Evolutionary conservation across 495 filamentous ascomycete species (phyloP).

Genomic region (Xylaria bambusicola): DNA sequence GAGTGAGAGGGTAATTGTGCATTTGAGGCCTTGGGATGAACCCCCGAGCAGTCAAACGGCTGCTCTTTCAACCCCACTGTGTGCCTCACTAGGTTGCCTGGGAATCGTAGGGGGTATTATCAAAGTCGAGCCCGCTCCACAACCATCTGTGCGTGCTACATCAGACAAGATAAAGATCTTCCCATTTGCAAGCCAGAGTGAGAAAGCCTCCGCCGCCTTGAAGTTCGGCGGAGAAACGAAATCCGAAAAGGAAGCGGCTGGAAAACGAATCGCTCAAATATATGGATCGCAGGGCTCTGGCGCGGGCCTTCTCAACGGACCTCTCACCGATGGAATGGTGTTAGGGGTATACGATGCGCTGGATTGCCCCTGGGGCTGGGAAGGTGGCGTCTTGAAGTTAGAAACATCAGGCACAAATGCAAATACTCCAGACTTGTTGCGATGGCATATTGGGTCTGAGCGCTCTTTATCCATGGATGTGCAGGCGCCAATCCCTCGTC

Average conservation of each 20-base stretch:
- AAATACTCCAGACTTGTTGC: slow-evolving; percentile 55
- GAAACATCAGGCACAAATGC: slow-evolving; percentile 54
- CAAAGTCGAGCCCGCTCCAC: slow-evolving; percentile 67
- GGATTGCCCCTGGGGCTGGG: slow-evolving; percentile 53
- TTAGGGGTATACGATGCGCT: slow-evolving; percentile 51
- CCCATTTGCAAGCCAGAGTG: slow-evolving; percentile 65
- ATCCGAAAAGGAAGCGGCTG: slow-evolving; percentile 68
- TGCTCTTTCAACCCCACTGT: slow-evolving; percentile 75
- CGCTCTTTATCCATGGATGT: slow-evolving; percentile 70
- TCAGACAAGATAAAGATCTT: slow-evolving; percentile 67
- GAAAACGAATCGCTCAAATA: slow-evolving; percentile 55
- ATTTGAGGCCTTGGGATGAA: slow-evolving; percentile 76
- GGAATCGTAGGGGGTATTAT: slow-evolving; percentile 85
- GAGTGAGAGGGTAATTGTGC: slow-evolving; percentile 73
- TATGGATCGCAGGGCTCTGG: slow-evolving; percentile 54
- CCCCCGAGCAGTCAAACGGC: slow-evolving; percentile 77
- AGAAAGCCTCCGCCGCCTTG: slow-evolving; percentile 62
- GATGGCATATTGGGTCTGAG: slow-evolving; percentile 79
- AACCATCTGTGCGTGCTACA: slow-evolving; percentile 36
- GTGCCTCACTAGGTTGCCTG: slow-evolving; percentile 65
- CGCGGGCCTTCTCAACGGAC: slow-evolving; percentile 74
- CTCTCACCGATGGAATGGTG: slow-evolving; percentile 85
- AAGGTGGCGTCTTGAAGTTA: slow-evolving; percentile 77
- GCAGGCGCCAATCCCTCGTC: slow-evolving; percentile 66
- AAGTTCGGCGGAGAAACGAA: slow-evolving; percentile 89